Base-by-base conservation (phyloP, 148 eudicot species). In the Salicornia ramosissima region DNA sequence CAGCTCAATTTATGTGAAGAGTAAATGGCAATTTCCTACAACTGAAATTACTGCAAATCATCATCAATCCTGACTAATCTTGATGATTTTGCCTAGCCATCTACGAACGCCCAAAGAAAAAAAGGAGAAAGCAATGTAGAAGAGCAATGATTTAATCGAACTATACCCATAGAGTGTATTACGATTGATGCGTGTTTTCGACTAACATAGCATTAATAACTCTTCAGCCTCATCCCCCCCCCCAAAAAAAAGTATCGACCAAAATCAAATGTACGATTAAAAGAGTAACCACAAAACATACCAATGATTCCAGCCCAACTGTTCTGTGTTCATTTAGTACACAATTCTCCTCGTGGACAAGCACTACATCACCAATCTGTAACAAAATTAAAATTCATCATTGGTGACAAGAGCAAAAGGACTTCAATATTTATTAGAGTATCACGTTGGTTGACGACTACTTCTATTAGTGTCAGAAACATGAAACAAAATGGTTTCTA, bases 311-410 rank as follows among this genome's bases (percentile, higher is more conserved):
- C 66, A 85, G 83, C 69, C 89, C 89, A 80, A 79, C 74, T 55
- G 79, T 50, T 67, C 77, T 71, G 55, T 83, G 58, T 28, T 82
- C 96, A 74, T 83, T 82, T 28, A 73, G 79, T 63, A 80, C 60
- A 74, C 76, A 79, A 51, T 74, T 72, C 71, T 89, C 86, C 36
- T 86, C 91, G 39, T 76, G 80, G 71, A 89, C 70, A 13, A 89
- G 91, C 68, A 89, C 84, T 50, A 89, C 91, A 80, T 89, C 91
- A 51, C 91, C 96, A 66, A 89, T 88, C 89, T 89, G 86, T 68
- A 68, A 73, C 60, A 50, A 49, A 68, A 25, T 73, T 40, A 56
- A 54, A 40, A 31, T 30, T 65, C 69, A 54, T 33, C 42, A 59
- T 45, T 28, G 58, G 50, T 31, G 65, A 54, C 54, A 57, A 3